phyloP scores from a whole-genome alignment of 108 stramenopile species.

The Cyclotella sp. region DNA sequence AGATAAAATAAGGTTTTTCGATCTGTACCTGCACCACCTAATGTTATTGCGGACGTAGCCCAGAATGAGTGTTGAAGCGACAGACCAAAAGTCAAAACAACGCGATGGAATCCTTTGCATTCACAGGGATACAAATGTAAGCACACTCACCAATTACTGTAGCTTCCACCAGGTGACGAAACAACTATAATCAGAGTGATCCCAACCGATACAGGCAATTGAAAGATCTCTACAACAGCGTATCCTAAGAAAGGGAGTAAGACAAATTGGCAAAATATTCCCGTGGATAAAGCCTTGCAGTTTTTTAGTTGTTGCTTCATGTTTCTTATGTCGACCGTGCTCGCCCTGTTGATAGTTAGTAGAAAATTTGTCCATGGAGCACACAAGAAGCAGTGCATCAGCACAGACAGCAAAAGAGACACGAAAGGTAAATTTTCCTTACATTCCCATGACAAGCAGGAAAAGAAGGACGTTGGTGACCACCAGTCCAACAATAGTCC shows the following conservation, averaged over 20 bases:
- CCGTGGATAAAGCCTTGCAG: slow-evolving; percentile 23
- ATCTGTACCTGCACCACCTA: slow-evolving; percentile 7
- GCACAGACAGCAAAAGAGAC: not conserved
- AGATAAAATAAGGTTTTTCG: not conserved
- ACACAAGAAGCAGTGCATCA: not conserved
- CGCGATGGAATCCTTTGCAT: too few relatives aligned
- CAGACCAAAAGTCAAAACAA: not conserved
- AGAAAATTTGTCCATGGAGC: not conserved
- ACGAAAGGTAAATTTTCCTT: not conserved
- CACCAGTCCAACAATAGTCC: slow-evolving; percentile 12
- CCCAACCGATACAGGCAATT: slow-evolving; percentile 58
- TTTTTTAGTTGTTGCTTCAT: slow-evolving; percentile 33
- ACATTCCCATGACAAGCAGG: slow-evolving; percentile 51
- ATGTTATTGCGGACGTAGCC: too few relatives aligned
- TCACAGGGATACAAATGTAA: not conserved
- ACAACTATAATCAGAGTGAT: slow-evolving; percentile 80
- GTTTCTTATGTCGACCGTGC: slow-evolving; percentile 38
- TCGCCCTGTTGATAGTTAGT: slow-evolving; percentile 6
- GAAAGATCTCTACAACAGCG: slow-evolving; percentile 58
- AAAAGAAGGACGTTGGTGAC: slow-evolving; percentile 38
- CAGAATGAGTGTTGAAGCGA: not conserved
- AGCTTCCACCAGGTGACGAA: slow-evolving; percentile 79
- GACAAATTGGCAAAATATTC: slow-evolving; percentile 59
- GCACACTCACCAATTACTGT: slow-evolving; percentile 71
- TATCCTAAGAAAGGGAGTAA: slow-evolving; percentile 84